Conservation (phyloP, 169 alveolate species). For the Cyclospora cayetanensis region DNA sequence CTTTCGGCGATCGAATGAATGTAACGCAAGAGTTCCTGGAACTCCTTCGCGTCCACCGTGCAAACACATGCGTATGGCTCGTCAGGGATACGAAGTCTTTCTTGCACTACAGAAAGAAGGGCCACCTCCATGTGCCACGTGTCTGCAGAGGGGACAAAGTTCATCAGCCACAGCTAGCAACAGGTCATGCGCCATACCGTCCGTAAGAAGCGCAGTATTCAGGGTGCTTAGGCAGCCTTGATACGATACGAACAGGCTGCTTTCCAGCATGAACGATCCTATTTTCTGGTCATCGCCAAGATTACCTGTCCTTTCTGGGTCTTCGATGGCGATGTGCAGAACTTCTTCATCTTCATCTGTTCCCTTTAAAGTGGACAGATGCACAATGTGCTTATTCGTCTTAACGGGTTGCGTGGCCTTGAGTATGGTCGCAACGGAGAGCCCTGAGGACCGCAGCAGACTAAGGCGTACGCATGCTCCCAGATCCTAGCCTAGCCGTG, state of each 20-base stretch:
- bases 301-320: conserved; percentile 42
- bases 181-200: neutral
- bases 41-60: conserved; percentile 49
- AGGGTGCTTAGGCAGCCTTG: too few relatives aligned
- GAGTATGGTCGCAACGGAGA: conserved; percentile 36
- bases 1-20: conserved; percentile 37
- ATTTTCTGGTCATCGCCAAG: too few relatives aligned
- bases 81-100: conserved; percentile 32
- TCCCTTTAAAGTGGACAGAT: conserved; percentile 50
- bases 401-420: conserved; percentile 53
- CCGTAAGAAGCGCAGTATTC: neutral
- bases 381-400: conserved; percentile 29
- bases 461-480: too few relatives aligned
- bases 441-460: conserved; percentile 14
- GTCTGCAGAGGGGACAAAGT: neutral
- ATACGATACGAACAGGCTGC: too few relatives aligned
- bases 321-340: conserved; percentile 57
- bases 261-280: too few relatives aligned
- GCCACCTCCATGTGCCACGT: conserved; percentile 63
- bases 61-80: conserved; percentile 15
- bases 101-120: conserved; percentile 15
- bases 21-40: conserved; percentile 55
- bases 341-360: conserved; percentile 50
- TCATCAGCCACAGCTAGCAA: neutral
- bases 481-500: neutral